A percentile compares a stretch with the other conserved stretches of the same genome.
These are phyloP conservation scores for Camellia granthamiana DNA, from an alignment of 148 eudicot genomes.

Conservation along the genomic window DNA sequence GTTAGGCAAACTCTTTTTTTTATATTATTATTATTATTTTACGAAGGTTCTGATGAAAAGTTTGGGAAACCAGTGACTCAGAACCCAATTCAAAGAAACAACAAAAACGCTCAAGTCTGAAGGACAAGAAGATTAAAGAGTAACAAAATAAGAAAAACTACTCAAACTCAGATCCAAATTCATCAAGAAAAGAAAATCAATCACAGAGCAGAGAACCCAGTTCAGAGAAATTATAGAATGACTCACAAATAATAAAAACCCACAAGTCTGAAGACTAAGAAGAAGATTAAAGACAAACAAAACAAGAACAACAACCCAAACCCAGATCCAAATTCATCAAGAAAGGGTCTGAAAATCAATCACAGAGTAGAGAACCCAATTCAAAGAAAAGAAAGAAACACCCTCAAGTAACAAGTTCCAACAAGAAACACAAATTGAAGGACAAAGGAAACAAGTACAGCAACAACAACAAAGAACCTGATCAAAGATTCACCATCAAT, in stretches of 20 bases:
- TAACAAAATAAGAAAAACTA: not conserved
- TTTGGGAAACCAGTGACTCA: no score
- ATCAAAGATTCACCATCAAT: conserved; percentile 12
- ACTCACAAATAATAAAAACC: not conserved
- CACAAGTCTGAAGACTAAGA: not conserved
- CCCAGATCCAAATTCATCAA: conserved; percentile 23
- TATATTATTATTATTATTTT: no score
- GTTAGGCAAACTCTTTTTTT: no score
- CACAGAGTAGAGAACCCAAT: not conserved
- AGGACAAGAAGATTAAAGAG: not conserved
- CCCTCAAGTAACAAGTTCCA: not conserved
- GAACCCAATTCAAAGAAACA: no score
- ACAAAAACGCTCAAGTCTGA: not conserved
- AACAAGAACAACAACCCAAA: not conserved
- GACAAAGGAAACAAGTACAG: not conserved
- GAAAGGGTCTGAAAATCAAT: conserved; percentile 15
- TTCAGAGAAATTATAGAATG: conserved; percentile 2
- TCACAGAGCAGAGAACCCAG: not conserved
- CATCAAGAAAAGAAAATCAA: conserved; percentile 20
- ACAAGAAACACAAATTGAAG: conserved; percentile 6
- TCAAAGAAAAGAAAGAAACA: conserved; percentile 3
- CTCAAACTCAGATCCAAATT: conserved; percentile 20
- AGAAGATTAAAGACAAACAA: not conserved
- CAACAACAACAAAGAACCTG: not conserved
- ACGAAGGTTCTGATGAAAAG: no score